These are phyloP conservation scores for Eucalyptus brandiana DNA, from an alignment of 345 rosid species.

Conservation along the genomic window DNA sequence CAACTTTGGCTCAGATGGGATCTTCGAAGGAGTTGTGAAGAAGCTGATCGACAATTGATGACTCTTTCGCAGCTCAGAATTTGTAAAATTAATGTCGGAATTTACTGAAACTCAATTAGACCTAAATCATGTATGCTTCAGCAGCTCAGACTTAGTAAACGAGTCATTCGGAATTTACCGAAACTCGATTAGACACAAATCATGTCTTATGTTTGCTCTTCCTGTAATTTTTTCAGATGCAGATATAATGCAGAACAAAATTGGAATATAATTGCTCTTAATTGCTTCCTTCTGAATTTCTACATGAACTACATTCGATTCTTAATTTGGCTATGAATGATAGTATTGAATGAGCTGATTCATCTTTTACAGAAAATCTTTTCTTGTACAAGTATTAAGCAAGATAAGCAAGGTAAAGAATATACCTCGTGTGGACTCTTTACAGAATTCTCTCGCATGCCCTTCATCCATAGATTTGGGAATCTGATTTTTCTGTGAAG, in stretches of 20 bases:
- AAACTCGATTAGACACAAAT: background rate
- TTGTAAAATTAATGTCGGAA: background rate
- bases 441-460: background rate
- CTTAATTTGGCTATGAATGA: background rate
- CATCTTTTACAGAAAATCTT: background rate
- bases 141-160: too few relatives aligned
- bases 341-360: background rate
- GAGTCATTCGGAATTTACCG: too few relatives aligned
- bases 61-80: background rate
- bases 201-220: background rate
- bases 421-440: background rate
- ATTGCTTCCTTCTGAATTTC: background rate
- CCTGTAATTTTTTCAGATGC: background rate
- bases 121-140: too few relatives aligned
- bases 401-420: background rate
- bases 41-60: background rate
- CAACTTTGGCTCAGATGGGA: background rate
- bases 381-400: background rate
- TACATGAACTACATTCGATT: background rate
- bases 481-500: background rate
- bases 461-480: background rate
- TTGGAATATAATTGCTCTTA: background rate
- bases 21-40: background rate
- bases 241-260: background rate
- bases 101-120: background rate